Conservation (phyloP, 169 alveolate genomes). For the Ichthyophthirius multifiliis region DNA sequence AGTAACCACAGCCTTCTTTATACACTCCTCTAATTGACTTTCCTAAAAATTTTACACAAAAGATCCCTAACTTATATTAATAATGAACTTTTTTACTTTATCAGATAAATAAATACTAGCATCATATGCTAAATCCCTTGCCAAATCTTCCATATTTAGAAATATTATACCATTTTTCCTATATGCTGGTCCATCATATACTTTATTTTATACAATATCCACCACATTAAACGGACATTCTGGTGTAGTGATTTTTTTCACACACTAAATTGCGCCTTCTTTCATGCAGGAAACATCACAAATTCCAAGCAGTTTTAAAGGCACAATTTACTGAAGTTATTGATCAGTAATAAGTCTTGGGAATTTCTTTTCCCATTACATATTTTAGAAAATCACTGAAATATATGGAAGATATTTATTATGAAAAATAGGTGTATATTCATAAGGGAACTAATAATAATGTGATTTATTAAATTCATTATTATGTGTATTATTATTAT, state of each 20-base stretch:
- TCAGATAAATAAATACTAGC: constrained; percentile 46
- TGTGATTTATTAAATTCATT: constrained; percentile 51
- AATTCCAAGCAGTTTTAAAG: constrained; percentile 56
- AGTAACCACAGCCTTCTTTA: background rate
- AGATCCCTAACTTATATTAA: background rate
- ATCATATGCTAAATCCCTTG: constrained; percentile 76
- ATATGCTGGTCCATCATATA: constrained; percentile 25
- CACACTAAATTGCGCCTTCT: constrained; percentile 64
- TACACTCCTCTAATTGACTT: background rate
- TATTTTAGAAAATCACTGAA: constrained; percentile 58
- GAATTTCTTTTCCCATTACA: constrained; percentile 69
- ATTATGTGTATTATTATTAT: constrained; percentile 38
- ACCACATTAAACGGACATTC: constrained; percentile 63
- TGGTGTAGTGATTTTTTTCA: constrained; percentile 59
- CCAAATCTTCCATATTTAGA: constrained; percentile 69
- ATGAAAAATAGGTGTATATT: constrained; percentile 49
- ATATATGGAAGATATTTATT: constrained; percentile 51
- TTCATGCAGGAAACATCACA: constrained; percentile 78
- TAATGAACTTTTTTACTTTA: constrained; percentile 1
- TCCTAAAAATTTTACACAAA: background rate
- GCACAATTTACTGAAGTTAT: constrained; percentile 28
- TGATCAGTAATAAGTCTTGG: constrained; percentile 56
- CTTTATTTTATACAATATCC: constrained; percentile 43
- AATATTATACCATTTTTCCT: constrained; percentile 46
- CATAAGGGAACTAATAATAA: constrained; percentile 57